Base-by-base conservation (phyloP, 768 basidiomycete genomes). In the Psilocybe cyanescens region DNA sequence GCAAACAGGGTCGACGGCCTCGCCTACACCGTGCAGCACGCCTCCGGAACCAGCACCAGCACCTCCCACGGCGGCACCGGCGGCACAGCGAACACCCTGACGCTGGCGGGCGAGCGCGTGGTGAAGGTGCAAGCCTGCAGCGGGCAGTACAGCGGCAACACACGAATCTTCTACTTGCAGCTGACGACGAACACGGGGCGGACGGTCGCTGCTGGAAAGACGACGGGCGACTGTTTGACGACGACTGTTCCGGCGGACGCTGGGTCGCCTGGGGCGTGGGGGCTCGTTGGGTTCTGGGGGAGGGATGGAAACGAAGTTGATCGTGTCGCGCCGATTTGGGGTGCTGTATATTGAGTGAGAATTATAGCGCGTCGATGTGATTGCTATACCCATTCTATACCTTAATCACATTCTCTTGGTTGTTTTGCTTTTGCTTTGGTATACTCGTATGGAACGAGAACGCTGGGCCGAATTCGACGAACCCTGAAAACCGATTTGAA, bases 51-150 rank as follows among this genome's bases (percentile, higher is more conserved):
- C 2, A 57, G 62, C 4, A 54, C 65, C 8, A 66, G 65, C 2
- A 61, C 72, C 12, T 60, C 68, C 3, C 77, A 75, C 58, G 76
- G 78, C 1, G 76, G 76, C 5, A 67, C 72, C 16, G 78, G 78
- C 16, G 78, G 76, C 29, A 70, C 64, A 3, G 60, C 74, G 0
- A 55, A 59, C 2, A 70, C 76, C 1, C 64, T 79, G 19, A 65
- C 68, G 4, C 64, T 78, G 11, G 4, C 65, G 5, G 68, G 68
- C 19, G 75, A 79, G 56, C 59, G 56, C 31, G 56, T 76, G 24
- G 66, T 61, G 7, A 57, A 62, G 48, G 66, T 70, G 1, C 60
- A 66, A 9, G 65, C 71, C 2, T 77, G 75, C 62, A 70, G 66
- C 11, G 76, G 67, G 7, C 19, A 64, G 55, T 67, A 70, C 53